A percentile compares a stretch with the other conserved stretches of the same genome.
phyloP scores from a whole-genome alignment of 768 basidiomycete species.

The Cystofilobasidium ferigula region DNA sequence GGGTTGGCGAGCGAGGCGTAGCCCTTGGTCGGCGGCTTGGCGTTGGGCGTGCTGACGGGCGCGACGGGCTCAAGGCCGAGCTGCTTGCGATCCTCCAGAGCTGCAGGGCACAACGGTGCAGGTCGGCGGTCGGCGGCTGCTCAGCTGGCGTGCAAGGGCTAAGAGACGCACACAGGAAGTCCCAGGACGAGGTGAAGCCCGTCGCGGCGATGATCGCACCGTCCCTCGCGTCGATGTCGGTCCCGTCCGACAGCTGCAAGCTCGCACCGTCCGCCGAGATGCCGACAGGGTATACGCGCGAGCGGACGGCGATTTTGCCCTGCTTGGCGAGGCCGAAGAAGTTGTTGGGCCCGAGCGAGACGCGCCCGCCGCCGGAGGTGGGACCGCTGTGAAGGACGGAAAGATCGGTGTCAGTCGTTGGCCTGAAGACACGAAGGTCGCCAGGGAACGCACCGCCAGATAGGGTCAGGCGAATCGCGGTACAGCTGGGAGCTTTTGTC shows the following conservation, averaged over 20 bases:
- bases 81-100: not conserved
- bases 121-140: no score
- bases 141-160: no score
- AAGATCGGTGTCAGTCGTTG: not conserved
- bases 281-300: slow-evolving; percentile 1
- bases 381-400: no score
- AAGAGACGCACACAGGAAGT: not conserved
- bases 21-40: not conserved
- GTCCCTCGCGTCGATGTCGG: not conserved
- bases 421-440: not conserved
- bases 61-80: not conserved
- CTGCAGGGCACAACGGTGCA: no score
- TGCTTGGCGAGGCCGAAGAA: no score
- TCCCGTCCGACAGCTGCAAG: not conserved
- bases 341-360: no score
- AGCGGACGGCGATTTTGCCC: no score
- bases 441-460: not conserved
- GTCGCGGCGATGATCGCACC: not conserved
- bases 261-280: not conserved
- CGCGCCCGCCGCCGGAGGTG: no score
- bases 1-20: not conserved
- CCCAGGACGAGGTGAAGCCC: not conserved
- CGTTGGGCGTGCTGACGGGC: not conserved
- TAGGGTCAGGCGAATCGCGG: not conserved
- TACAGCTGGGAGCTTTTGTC: not conserved